Evolutionary conservation across 176 grass and related monocot species (phyloP), one percentile per base, ranked within the genome.

Genomic region (Otatea glauca): DNA sequence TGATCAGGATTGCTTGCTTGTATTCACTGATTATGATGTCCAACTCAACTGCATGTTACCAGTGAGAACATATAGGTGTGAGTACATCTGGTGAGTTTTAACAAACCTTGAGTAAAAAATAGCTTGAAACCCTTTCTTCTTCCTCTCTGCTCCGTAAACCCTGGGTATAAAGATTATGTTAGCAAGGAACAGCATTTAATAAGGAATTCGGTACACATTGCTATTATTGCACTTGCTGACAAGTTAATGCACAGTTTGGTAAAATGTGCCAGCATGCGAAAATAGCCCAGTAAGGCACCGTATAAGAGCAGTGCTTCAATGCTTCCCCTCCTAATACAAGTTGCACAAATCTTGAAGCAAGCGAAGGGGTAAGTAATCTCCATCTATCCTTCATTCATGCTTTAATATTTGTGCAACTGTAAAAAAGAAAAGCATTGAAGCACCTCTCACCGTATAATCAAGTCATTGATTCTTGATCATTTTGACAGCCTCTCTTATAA

Each of bases 61-160:
- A 78, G 4, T 67, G 58, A 83, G 59, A 68, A 88, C 58, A 84
- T 79, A 49, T 4, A 78, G 55, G 21, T 17, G 63, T 41, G 21
- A 64, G 9, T 81, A 15, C 48, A 81, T 68, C 18, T 77, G 25
- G 38, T 69, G 50, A 82, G 53, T n/a, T 34, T 23, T 56, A 81
- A 82, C 77, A 84, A 84, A 98, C 93, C 96, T 98, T 95, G 37
- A 98, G 83, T 94, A 76, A 94, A 88, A 75, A 84, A 78, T 75
- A 90, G 88, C 96, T 95, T 60, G 96, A 95, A 85, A 98, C 82
- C 77, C 75, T 98, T 42, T 98, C 96, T 77, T 98, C 96, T 86
- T 95, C 93, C 78, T 98, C 96, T 79, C 96, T 95, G 62, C 78
- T 90, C 43, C 91, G 81, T 66, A 94, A 90, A 81, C 86, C 96